Evolutionary conservation across 106 monocot genomes (phyloP).

Genomic region (Dendrobium officinale): DNA sequence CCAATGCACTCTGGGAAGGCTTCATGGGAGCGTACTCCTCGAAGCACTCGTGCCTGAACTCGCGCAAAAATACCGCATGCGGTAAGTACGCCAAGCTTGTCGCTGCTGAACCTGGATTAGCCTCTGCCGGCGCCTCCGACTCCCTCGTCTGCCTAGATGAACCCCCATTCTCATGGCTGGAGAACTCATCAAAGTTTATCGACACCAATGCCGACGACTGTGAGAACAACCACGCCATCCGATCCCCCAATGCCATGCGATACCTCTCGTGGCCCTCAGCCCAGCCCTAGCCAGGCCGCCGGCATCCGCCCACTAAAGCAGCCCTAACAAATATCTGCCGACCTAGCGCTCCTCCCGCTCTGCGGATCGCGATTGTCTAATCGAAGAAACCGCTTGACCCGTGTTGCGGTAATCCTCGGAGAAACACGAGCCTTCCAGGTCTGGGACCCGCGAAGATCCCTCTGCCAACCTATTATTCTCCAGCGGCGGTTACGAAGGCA

Average conservation of each 20-base stretch:
- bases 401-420: neutral
- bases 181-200: conserved; percentile 23
- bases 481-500: too few relatives aligned
- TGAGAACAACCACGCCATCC: conserved; percentile 25
- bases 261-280: neutral
- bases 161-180: conserved; percentile 21
- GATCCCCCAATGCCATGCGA: conserved; percentile 13
- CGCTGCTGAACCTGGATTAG: neutral
- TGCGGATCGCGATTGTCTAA: neutral
- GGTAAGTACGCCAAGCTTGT: conserved; percentile 46
- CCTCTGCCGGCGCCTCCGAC: conserved; percentile 9
- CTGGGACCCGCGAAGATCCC: neutral
- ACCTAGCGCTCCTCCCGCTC: neutral
- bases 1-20: conserved; percentile 30
- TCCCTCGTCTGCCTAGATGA: conserved; percentile 20
- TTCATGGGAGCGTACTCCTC: conserved; percentile 28
- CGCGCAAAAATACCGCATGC: conserved; percentile 47
- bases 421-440: neutral
- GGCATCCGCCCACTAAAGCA: neutral
- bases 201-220: conserved; percentile 27
- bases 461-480: too few relatives aligned
- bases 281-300: neutral
- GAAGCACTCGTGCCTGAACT: conserved; percentile 43
- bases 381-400: conserved; percentile 1
- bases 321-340: neutral